A percentile compares a stretch with the other conserved stretches of the same genome.
These are phyloP conservation scores for Allodekkera sacchari DNA, from an alignment of 805 yeast genomes.

Conservation along the genomic window DNA sequence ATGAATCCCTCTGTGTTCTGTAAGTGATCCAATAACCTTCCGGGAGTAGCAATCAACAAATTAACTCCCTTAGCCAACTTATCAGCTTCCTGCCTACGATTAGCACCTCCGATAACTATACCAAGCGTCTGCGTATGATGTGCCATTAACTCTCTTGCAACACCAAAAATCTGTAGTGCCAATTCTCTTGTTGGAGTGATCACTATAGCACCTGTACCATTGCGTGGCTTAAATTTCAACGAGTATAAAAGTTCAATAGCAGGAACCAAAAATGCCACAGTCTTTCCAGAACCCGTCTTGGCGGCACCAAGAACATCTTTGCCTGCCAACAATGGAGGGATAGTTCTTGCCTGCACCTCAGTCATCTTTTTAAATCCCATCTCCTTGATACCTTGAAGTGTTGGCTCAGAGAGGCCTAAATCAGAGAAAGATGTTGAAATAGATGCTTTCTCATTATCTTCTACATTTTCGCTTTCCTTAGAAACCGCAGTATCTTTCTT, in stretches of 20 bases:
- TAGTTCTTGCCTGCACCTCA: constrained; percentile 88
- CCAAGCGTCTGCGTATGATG: constrained; percentile 91
- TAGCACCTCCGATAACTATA: constrained; percentile 97
- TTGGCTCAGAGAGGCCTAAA: constrained; percentile 69
- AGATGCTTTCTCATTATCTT: background rate
- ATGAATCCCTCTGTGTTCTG: constrained; percentile 93
- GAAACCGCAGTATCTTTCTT: constrained; percentile 14
- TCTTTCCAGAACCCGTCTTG: constrained; percentile 97
- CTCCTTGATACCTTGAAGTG: constrained; percentile 67
- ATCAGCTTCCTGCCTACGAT: constrained; percentile 95
- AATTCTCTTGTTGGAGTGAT: constrained; percentile 97
- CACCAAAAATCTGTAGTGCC: constrained; percentile 96
- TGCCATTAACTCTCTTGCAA: constrained; percentile 89
- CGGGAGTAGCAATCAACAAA: constrained; percentile 92
- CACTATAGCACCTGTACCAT: constrained; percentile 94
- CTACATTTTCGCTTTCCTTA: constrained; percentile 1
- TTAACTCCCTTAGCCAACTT: constrained; percentile 92
- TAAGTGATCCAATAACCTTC: constrained; percentile 90
- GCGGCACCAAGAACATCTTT: constrained; percentile 99
- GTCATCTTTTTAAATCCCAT: constrained; percentile 95
- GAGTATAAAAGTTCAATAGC: constrained; percentile 90
- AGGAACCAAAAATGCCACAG: constrained; percentile 90
- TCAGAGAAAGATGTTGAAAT: constrained; percentile 32
- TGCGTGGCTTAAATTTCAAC: constrained; percentile 91
- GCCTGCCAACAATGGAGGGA: constrained; percentile 94